phyloP scores from a whole-genome alignment of 2,329 filamentous ascomycete species.

The Sporothrix phasma region DNA sequence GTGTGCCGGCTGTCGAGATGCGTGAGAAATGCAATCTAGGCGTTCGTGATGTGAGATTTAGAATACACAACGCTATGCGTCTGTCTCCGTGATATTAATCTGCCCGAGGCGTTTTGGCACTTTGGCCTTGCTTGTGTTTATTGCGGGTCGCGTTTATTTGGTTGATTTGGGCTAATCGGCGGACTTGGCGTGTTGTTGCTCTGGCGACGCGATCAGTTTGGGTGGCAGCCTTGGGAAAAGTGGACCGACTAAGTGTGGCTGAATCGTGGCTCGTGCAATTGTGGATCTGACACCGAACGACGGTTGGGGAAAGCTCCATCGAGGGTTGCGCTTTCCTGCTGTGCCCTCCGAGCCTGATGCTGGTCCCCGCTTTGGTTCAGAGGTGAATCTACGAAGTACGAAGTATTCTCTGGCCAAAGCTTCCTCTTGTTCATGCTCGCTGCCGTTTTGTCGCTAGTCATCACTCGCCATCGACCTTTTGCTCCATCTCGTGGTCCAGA shows the following conservation, averaged over 20 bases:
- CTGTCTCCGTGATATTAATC: constrained; percentile 5
- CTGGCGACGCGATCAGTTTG: constrained; percentile 15
- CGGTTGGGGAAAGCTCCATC: constrained; percentile 7
- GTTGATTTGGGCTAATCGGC: too few relatives aligned
- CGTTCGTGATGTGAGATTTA: background rate
- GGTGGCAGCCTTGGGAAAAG: background rate
- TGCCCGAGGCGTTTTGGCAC: background rate
- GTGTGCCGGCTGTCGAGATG: background rate
- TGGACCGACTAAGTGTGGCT: background rate
- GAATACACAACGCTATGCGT: background rate
- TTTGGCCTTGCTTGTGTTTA: constrained; percentile 14
- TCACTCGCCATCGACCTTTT: background rate
- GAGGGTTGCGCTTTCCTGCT: background rate
- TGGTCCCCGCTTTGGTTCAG: constrained; percentile 8
- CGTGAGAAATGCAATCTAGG: background rate
- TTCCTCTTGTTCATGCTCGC: background rate
- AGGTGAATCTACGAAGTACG: constrained; percentile 10
- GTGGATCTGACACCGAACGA: background rate
- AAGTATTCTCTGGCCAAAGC: constrained; percentile 10
- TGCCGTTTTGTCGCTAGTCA: background rate
- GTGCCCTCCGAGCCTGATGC: constrained; percentile 5
- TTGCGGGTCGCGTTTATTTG: constrained; percentile 13
- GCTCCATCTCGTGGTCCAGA: background rate
- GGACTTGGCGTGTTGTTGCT: constrained; percentile 16
- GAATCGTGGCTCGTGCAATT: constrained; percentile 2